phyloP scores from a whole-genome alignment of 1,284 basidiomycete genomes.

The Austropuccinia psidii region DNA sequence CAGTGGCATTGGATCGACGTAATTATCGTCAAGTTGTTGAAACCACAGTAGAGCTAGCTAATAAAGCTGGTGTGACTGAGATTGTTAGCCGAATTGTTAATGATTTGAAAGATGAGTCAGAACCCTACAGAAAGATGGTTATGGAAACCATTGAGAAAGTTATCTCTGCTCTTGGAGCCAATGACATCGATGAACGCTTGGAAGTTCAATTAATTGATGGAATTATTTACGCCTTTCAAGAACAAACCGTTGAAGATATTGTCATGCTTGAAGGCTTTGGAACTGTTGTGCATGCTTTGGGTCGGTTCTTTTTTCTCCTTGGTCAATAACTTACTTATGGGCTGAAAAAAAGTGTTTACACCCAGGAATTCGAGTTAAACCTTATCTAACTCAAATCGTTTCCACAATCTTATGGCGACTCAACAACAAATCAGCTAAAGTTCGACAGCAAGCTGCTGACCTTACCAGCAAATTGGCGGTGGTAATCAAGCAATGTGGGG shows the following conservation, averaged over 20 bases:
- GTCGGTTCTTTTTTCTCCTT: slow-evolving; percentile 44
- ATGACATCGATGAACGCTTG: slow-evolving; percentile 91
- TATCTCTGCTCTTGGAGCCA: slow-evolving; percentile 79
- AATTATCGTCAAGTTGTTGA: slow-evolving; percentile 98
- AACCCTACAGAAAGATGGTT: slow-evolving; percentile 98
- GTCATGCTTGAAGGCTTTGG: slow-evolving; percentile 99
- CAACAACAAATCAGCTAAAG: slow-evolving; percentile 98
- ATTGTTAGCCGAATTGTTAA: slow-evolving; percentile 92
- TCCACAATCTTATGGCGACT: slow-evolving; percentile 99
- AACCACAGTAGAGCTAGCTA: slow-evolving; percentile 93
- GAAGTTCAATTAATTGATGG: slow-evolving; percentile 93
- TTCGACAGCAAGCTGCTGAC: slow-evolving; percentile 97
- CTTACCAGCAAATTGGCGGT: slow-evolving; percentile 87
- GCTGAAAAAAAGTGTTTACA: neutral
- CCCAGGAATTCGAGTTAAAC: slow-evolving; percentile 86
- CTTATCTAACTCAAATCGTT: slow-evolving; percentile 96
- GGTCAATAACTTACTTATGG: neutral
- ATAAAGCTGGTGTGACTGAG: slow-evolving; percentile 91
- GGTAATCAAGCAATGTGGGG: slow-evolving; percentile 97
- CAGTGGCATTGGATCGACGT: slow-evolving; percentile 77
- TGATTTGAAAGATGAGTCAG: slow-evolving; percentile 71
- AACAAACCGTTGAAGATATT: slow-evolving; percentile 96
- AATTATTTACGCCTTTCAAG: slow-evolving; percentile 99
- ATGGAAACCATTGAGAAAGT: slow-evolving; percentile 99
- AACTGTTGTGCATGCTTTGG: slow-evolving; percentile 88